Evolutionary conservation across 192 early-diverging fungal species (phyloP), one percentile per base, ranked within the genome.

Genomic region (Coemansia sp.): DNA sequence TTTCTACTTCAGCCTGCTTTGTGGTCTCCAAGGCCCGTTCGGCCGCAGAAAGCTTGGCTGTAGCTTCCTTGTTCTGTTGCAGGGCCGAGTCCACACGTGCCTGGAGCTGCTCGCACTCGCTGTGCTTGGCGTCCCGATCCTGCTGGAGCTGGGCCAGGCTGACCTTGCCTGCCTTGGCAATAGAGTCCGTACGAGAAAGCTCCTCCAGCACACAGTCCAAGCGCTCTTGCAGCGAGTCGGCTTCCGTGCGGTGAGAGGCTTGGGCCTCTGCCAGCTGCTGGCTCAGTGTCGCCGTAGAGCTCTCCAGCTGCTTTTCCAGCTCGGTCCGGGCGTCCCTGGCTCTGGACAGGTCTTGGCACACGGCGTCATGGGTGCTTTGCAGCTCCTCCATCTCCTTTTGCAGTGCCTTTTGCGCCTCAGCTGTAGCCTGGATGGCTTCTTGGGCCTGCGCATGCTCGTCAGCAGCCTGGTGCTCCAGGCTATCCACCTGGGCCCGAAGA

Each of bases 301-400:
- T 17, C 3, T 38, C 33, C 4, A 58, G 25, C 3, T 39, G 35
- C 14, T 47, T 31, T 3, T 28, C 45, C n/a, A 47, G 38, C 4
- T 13, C 18, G 31, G 41, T 21, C 18, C 49, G 47, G 2, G 31
- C 22, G 17, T 11, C 18, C 7, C 17, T 21, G 13, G n/a, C 22
- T 3, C 11, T 14, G 37, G 19, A 39, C 7, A 58, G 42, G 25
- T 7, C 47, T 3, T 16, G 10, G 1, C 19, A 7, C 10, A 21
- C 23, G 19, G 43, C 26, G 7, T 44, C 11, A 7, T 49, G 38
- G 9, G 21, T 10, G 16, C 27, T 36, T 7, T 42, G 33, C 21
- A 51, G 20, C 8, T 47, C 60, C 6, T 25, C 41, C 22, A 62
- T 40, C 9, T 57, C 27, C 19, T 26, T 27, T 23, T 56, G 44